Conservation (phyloP, 2,329 filamentous ascomycete genomes). For the Magnaporthiopsis poae region DNA sequence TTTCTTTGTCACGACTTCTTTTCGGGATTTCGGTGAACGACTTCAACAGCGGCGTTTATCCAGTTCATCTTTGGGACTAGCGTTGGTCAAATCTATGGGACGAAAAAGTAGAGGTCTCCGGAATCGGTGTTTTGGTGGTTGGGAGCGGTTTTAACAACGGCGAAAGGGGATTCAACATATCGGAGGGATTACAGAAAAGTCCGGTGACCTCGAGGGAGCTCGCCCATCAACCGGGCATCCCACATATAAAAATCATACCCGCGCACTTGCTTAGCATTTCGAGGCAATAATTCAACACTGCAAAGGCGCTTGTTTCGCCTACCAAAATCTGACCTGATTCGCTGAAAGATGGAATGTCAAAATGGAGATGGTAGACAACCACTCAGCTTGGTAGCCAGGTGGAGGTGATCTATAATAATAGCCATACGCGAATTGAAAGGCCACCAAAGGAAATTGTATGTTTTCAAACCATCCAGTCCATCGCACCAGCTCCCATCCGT, state of each 20-base stretch:
- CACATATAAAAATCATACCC: background rate
- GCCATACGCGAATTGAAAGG: too few relatives aligned
- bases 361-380: too few relatives aligned
- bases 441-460: too few relatives aligned
- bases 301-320: background rate
- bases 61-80: slow-evolving; percentile 3
- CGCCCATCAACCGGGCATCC: slow-evolving; percentile 11
- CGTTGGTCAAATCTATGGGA: slow-evolving; percentile 3
- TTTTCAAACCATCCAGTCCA: too few relatives aligned
- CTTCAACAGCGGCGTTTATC: slow-evolving; percentile 50
- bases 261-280: background rate
- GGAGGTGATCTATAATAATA: too few relatives aligned
- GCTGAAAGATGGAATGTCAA: too few relatives aligned
- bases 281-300: background rate
- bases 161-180: slow-evolving; percentile 13
- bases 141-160: slow-evolving; percentile 3
- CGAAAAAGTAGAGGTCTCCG: slow-evolving; percentile 2
- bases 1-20: slow-evolving; percentile 3
- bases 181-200: slow-evolving; percentile 9
- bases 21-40: slow-evolving; percentile 31
- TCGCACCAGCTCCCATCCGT: too few relatives aligned
- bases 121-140: slow-evolving; percentile 5
- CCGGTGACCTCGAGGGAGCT: slow-evolving; percentile 9
- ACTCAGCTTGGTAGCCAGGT: too few relatives aligned
- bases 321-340: too few relatives aligned